phyloP scores from a whole-genome alignment of 1,284 basidiomycete genomes.

The Somion occarium region DNA sequence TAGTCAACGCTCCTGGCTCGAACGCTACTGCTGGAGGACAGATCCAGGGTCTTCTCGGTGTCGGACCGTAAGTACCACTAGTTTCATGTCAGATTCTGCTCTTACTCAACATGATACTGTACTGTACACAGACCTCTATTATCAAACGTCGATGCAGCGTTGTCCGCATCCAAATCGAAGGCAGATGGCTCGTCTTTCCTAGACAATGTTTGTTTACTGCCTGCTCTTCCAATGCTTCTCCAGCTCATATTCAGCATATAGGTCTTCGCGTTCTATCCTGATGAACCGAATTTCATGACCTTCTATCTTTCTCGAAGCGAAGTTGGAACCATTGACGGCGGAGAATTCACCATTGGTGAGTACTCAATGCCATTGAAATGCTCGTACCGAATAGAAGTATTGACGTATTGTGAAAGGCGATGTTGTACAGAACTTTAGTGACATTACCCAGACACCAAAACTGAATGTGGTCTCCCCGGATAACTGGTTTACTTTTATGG shows the following conservation, averaged over 20 bases:
- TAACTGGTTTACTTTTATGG: constrained; percentile 11
- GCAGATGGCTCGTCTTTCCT: constrained; percentile 14
- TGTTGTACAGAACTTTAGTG: constrained; percentile 10
- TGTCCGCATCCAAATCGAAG: constrained; percentile 2
- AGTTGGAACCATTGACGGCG: constrained; percentile 17
- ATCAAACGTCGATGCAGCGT: constrained; percentile 7
- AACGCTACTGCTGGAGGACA: constrained; percentile 10
- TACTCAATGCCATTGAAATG: neutral
- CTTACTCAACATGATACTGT: no score
- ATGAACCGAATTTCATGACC: constrained; percentile 17
- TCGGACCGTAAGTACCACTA: constrained; percentile 5
- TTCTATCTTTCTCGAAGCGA: constrained; percentile 19
- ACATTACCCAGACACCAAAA: constrained; percentile 7
- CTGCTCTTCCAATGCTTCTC: neutral
- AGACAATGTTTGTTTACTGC: constrained; percentile 14
- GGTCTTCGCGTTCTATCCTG: constrained; percentile 19
- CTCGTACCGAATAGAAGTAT: neutral
- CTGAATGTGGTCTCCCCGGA: constrained; percentile 6
- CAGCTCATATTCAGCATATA: constrained; percentile 2
- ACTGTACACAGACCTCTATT: neutral
- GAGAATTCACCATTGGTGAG: constrained; percentile 21
- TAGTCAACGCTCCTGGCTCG: constrained; percentile 15
- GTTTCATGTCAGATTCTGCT: neutral
- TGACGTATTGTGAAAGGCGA: constrained; percentile 8
- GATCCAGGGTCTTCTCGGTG: constrained; percentile 2